These are phyloP conservation scores for Teratosphaeria destructans DNA, from an alignment of 2,329 filamentous ascomycete species.

Conservation along the genomic window DNA sequence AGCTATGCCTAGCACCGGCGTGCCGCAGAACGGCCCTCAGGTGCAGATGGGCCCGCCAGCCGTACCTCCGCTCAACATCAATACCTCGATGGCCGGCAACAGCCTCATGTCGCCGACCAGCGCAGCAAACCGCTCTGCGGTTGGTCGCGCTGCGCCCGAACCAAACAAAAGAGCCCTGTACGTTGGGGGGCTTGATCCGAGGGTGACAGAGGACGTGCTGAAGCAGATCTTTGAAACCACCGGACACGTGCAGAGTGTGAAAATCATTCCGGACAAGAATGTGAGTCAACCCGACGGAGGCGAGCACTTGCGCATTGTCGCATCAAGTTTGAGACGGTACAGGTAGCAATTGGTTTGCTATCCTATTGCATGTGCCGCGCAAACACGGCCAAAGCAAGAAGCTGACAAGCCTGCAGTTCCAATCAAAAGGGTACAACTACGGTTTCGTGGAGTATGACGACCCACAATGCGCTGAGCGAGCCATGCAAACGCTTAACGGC, in stretches of 20 bases:
- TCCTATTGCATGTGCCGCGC: background rate
- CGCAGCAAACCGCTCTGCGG: slow-evolving; percentile 31
- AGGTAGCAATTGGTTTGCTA: background rate
- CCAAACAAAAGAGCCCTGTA: slow-evolving; percentile 98
- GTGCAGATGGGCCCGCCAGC: slow-evolving; percentile 54
- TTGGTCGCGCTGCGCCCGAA: slow-evolving; percentile 85
- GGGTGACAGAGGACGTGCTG: slow-evolving; percentile 91
- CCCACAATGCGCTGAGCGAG: slow-evolving; percentile 87
- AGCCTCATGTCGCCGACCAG: slow-evolving; percentile 77
- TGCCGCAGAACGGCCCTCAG: slow-evolving; percentile 64
- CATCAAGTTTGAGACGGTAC: background rate
- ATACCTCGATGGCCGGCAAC: slow-evolving; percentile 34
- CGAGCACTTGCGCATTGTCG: background rate
- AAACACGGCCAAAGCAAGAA: background rate
- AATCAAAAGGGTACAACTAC: slow-evolving; percentile 97
- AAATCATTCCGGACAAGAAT: slow-evolving; percentile 99
- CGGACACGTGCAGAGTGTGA: slow-evolving; percentile 95
- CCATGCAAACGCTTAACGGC: slow-evolving; percentile 94
- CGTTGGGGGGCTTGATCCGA: slow-evolving; percentile 85
- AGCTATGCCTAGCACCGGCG: slow-evolving; percentile 55
- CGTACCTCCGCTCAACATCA: slow-evolving; percentile 74
- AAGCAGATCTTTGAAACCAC: slow-evolving; percentile 98
- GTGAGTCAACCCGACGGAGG: slow-evolving; percentile 47
- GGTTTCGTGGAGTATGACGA: slow-evolving; percentile 99
- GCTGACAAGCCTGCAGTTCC: slow-evolving; percentile 26